These are phyloP conservation scores for Vicia faba DNA, from an alignment of 306 rosid species.

Conservation along the genomic window DNA sequence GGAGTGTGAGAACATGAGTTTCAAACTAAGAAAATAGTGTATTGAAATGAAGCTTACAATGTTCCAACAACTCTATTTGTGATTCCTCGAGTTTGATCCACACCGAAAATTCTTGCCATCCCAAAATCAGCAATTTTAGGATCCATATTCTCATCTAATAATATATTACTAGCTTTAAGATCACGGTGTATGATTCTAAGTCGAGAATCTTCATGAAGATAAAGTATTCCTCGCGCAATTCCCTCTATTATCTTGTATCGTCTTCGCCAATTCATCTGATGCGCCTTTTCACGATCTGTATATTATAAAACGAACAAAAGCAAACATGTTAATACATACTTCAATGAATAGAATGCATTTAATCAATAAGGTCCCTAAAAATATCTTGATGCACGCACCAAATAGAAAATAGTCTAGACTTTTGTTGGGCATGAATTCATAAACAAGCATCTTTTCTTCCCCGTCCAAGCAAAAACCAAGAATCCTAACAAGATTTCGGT, in stretches of 20 bases:
- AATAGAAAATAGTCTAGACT: conserved; percentile 43
- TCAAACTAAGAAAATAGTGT: neutral
- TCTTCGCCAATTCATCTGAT: conserved; percentile 44
- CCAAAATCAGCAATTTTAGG: conserved; percentile 58
- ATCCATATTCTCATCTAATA: conserved; percentile 47
- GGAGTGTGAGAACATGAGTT: neutral
- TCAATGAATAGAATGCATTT: neutral
- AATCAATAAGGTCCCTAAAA: neutral
- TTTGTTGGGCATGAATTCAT: conserved; percentile 45
- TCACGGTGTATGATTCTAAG: conserved; percentile 39
- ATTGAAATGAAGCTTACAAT: conserved; percentile 35
- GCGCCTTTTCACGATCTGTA: conserved; percentile 35
- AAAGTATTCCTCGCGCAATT: conserved; percentile 39
- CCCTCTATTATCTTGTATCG: conserved; percentile 44
- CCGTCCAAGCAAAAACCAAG: conserved; percentile 45
- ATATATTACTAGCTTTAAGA: conserved; percentile 47
- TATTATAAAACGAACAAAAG: neutral
- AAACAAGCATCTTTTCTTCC: conserved; percentile 48
- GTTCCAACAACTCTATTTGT: conserved; percentile 56
- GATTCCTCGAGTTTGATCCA: conserved; percentile 45
- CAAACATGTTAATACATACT: neutral
- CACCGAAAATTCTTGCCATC: conserved; percentile 40
- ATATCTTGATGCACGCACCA: conserved; percentile 23
- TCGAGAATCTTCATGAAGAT: conserved; percentile 43
- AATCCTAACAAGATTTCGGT: conserved; percentile 42